Percentiles rank a stretch among this genome's conserved stretches.
Evolutionary conservation across 148 eudicot genomes (phyloP).

Genomic region (Cornus kousa): DNA sequence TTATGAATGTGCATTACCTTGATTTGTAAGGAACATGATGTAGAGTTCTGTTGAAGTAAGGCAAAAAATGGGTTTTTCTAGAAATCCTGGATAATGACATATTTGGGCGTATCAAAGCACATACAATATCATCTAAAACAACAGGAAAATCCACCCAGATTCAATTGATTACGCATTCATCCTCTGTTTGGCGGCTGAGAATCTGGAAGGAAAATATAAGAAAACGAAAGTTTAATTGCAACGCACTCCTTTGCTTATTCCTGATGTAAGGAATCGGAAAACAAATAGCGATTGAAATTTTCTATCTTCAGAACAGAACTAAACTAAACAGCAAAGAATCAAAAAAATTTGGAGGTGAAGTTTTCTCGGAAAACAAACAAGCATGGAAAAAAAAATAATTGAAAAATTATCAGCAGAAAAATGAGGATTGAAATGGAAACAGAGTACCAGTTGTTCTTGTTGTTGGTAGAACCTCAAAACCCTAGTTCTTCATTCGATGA

Average conservation of each 20-base stretch:
- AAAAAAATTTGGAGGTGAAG: too few relatives aligned
- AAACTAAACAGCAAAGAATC: too few relatives aligned
- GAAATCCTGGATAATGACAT: slow-evolving; percentile 37
- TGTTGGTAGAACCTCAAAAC: background rate
- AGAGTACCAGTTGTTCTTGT: background rate
- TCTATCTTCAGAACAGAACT: too few relatives aligned
- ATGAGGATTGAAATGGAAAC: background rate
- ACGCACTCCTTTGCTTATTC: too few relatives aligned
- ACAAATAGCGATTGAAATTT: too few relatives aligned
- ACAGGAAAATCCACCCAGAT: background rate
- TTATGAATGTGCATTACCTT: slow-evolving; percentile 19
- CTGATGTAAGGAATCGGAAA: too few relatives aligned
- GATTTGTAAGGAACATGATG: slow-evolving; percentile 19
- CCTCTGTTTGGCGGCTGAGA: slow-evolving; percentile 31
- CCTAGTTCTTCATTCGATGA: background rate
- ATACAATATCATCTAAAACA: background rate
- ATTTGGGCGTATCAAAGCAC: slow-evolving; percentile 4
- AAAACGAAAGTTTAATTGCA: too few relatives aligned
- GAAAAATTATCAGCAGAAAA: background rate
- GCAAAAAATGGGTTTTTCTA: slow-evolving; percentile 18
- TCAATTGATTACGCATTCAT: slow-evolving; percentile 10
- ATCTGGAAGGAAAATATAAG: slow-evolving; percentile 7
- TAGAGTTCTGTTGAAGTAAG: slow-evolving; percentile 16
- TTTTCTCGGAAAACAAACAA: too few relatives aligned
- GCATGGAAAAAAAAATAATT: too few relatives aligned